These are phyloP conservation scores for Colletotrichum sp. DNA, from an alignment of 2,329 filamentous ascomycete genomes.

Conservation along the genomic window DNA sequence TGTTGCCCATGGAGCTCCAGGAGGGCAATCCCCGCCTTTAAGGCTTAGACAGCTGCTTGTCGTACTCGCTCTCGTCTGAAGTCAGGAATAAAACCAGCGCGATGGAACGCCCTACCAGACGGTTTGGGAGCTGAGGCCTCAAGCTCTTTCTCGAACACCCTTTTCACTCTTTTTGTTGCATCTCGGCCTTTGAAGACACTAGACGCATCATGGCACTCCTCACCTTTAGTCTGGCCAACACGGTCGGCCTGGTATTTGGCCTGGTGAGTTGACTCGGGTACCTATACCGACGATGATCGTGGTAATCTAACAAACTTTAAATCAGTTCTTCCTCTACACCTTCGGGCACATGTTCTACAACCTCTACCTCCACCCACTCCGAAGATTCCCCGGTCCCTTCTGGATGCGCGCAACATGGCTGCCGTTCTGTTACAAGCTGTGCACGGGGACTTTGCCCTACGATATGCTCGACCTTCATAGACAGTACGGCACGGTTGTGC, in stretches of 20 bases:
- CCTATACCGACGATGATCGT: not conserved
- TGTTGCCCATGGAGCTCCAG: not conserved
- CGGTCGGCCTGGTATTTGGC: not conserved
- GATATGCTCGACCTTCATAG: constrained; percentile 38
- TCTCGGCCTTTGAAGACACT: not conserved
- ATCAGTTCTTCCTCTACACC: not conserved
- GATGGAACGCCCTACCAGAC: not conserved
- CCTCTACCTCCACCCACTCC: constrained; percentile 34
- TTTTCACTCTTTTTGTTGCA: not conserved
- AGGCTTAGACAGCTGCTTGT: not conserved
- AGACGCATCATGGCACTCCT: constrained; percentile 1
- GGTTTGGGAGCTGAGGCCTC: not conserved
- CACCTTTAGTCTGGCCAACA: not conserved
- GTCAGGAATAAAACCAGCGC: not conserved
- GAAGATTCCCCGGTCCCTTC: constrained; percentile 31
- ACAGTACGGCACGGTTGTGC: constrained; percentile 49
- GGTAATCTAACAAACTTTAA: not conserved
- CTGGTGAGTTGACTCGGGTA: constrained; percentile 1
- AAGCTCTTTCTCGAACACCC: not conserved
- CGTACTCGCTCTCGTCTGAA: constrained; percentile 5
- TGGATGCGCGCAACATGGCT: constrained; percentile 11
- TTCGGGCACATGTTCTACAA: constrained; percentile 25
- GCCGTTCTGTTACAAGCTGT: constrained; percentile 2
- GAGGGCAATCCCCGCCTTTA: not conserved
- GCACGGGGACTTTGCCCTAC: constrained; percentile 29